Evolutionary conservation across 805 yeast species (phyloP).

Genomic region (Yamadazyma paraphyllophila): DNA sequence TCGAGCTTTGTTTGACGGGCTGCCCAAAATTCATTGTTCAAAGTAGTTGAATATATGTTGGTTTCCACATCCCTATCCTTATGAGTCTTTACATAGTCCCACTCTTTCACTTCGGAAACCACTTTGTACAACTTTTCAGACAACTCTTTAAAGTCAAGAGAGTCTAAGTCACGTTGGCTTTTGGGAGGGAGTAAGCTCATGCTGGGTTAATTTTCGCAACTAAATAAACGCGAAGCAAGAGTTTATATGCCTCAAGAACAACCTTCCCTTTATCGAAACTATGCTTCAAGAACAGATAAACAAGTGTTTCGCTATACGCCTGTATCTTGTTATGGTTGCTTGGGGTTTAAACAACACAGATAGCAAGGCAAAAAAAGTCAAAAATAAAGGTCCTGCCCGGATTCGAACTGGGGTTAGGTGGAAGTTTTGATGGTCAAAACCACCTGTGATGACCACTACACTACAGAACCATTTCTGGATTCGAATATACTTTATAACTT

Average conservation of each 20-base stretch:
- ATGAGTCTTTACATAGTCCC: slow-evolving; percentile 10
- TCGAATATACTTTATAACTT: too few relatives aligned
- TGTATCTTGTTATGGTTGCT: too few relatives aligned
- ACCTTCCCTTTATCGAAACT: too few relatives aligned
- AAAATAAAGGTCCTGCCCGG: slow-evolving; percentile 46
- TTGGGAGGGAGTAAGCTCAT: too few relatives aligned
- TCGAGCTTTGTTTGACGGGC: slow-evolving; percentile 15
- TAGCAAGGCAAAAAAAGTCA: neutral
- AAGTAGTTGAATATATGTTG: neutral
- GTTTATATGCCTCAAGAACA: too few relatives aligned
- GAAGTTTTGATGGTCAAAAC: slow-evolving; percentile 53
- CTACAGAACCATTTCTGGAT: slow-evolving; percentile 30
- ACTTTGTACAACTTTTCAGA: neutral
- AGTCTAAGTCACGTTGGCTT: neutral
- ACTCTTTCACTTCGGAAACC: neutral
- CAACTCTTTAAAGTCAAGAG: slow-evolving; percentile 1
- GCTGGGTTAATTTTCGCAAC: too few relatives aligned
- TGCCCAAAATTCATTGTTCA: slow-evolving; percentile 15
- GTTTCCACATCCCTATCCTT: neutral
- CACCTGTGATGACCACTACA: slow-evolving; percentile 81
- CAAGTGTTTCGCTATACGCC: too few relatives aligned
- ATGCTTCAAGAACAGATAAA: too few relatives aligned
- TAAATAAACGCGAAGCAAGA: too few relatives aligned
- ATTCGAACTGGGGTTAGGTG: slow-evolving; percentile 82
- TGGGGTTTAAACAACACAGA: too few relatives aligned